Evolutionary conservation across 805 yeast species (phyloP), one percentile per base, ranked within the genome.

Genomic region (Ogataea haglerorum): DNA sequence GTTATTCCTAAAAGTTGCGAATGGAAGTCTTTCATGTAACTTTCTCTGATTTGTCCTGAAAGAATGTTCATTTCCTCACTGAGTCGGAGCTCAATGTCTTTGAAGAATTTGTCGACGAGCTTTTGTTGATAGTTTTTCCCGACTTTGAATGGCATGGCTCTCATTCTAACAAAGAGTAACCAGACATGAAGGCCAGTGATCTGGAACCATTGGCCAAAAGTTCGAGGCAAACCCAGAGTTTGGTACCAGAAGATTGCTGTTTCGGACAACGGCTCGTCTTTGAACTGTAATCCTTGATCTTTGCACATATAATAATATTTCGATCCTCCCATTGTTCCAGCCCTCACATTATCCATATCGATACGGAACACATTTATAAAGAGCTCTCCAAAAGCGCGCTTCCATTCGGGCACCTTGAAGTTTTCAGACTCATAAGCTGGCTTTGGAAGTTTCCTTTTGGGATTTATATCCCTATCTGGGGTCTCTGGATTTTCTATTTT

Each of bases 171-270:
- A 50, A 84, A 83, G 33, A 93, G 70, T 57, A 93, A 81, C 99
- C 99, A 93, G 45, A 86, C 80, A 63, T 93, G 99, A 51, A 93
- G 71, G 1, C 83, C 71, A 6, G 96, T 85, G 47, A 93, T 84
- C 65, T 91, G 98, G 62, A 83, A 91, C 96, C 96, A 91, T 63
- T 89, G 95, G n/a, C 91, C 79, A 58, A 91, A 90, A 1, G 97
- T 83, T 58, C 76, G 73, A 25, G 96, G 96, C 56, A 93, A 68
- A 18, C 78, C 82, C 42, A 93, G 68, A 10, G 90, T 85, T 40
- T 86, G 85, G 59, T 88, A 93, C 72, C 88, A 93, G 59, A 87
- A 93, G 40, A 68, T 69, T 2, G 96, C 96, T 5, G 85, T 75
- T 14, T 76, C 79, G 4, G 85, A 75, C 29, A 85, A 67, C 27